phyloP scores from a whole-genome alignment of 1,284 basidiomycete genomes.

The Ceratobasidium sp. region DNA sequence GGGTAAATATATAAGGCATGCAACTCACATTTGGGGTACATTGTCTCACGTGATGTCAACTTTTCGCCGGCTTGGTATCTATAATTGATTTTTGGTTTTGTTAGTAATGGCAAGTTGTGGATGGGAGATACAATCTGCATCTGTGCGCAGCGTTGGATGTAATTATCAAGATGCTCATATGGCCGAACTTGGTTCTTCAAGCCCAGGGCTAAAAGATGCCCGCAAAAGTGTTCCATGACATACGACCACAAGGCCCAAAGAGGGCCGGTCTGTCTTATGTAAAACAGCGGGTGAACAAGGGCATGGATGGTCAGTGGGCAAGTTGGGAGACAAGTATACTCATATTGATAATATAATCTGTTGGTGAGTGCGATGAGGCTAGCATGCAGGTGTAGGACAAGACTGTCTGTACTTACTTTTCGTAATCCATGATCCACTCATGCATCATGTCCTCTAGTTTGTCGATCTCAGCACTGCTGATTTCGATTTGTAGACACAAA shows the following conservation, averaged over 20 bases:
- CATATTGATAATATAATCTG: constrained; percentile 56
- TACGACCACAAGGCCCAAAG: constrained; percentile 59
- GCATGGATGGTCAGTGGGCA: constrained; percentile 57
- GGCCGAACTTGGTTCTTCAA: constrained; percentile 48
- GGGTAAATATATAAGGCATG: too few relatives aligned
- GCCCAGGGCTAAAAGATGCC: constrained; percentile 45
- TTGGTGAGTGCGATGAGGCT: background rate
- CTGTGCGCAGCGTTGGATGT: constrained; percentile 47
- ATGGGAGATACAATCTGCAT: constrained; percentile 38
- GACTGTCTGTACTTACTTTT: constrained; percentile 20
- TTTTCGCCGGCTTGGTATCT: background rate
- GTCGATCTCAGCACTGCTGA: background rate
- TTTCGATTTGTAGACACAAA: constrained; percentile 26
- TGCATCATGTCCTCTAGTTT: constrained; percentile 3
- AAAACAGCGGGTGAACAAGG: constrained; percentile 54
- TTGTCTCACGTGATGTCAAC: background rate
- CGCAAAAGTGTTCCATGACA: constrained; percentile 52
- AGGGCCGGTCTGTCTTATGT: constrained; percentile 52
- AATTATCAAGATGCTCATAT: constrained; percentile 48
- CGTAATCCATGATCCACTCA: constrained; percentile 41
- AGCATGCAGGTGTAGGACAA: background rate
- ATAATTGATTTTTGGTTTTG: background rate
- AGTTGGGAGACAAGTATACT: constrained; percentile 49
- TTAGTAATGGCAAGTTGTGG: background rate
- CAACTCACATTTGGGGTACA: constrained; percentile 3